phyloP scores from a whole-genome alignment of 2,329 filamentous ascomycete species.

The Microdochium paspali region DNA sequence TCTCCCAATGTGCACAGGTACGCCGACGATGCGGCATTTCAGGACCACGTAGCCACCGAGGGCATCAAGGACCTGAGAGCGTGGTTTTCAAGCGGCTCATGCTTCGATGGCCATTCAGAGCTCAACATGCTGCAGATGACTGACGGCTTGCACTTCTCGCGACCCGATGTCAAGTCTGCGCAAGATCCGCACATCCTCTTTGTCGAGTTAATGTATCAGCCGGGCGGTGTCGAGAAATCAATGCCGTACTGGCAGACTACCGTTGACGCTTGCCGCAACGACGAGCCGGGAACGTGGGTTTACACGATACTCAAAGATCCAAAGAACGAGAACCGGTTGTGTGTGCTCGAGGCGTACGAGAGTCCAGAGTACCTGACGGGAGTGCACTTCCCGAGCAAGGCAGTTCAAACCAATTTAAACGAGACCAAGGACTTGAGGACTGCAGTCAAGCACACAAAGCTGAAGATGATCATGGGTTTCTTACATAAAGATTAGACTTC shows the following conservation, averaged over 20 bases:
- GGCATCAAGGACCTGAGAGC: conserved; percentile 9
- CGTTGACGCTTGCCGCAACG: conserved; percentile 10
- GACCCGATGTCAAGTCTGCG: conserved; percentile 2
- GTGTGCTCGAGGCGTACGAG: conserved; percentile 16
- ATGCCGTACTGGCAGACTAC: conserved; percentile 17
- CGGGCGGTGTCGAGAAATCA: conserved; percentile 10
- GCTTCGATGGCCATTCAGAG: conserved; percentile 5
- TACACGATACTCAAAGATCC: conserved; percentile 6
- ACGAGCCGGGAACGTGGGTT: background rate
- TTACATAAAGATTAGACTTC: background rate
- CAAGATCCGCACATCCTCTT: conserved; percentile 14
- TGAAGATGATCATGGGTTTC: conserved; percentile 8
- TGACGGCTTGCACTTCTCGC: conserved; percentile 10
- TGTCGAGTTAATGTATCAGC: conserved; percentile 16
- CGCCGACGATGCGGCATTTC: conserved; percentile 12
- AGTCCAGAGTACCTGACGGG: conserved; percentile 14
- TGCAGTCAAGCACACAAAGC: conserved; percentile 10
- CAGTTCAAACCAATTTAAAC: too few relatives aligned
- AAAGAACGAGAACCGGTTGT: conserved; percentile 10
- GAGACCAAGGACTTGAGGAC: too few relatives aligned
- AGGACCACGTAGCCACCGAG: conserved; percentile 12
- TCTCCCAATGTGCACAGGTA: conserved; percentile 15
- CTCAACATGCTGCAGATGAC: conserved; percentile 12
- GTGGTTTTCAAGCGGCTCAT: conserved; percentile 10
- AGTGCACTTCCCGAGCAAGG: conserved; percentile 16